Evolutionary conservation across 169 alveolate species (phyloP).

Genomic region (Besnoitia besnoiti): DNA sequence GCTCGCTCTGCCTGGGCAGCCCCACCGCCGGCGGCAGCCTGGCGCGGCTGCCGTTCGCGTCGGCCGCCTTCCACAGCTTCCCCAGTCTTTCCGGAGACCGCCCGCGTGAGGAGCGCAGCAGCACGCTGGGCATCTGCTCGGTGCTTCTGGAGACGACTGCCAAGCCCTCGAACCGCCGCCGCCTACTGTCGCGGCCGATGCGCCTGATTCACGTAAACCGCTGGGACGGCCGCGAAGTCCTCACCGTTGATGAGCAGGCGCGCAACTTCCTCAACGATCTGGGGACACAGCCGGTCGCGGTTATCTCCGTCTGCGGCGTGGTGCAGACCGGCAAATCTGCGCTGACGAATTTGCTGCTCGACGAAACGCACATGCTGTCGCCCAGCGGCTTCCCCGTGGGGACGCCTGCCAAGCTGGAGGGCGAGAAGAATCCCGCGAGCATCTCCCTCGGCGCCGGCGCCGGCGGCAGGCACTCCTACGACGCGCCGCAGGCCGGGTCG

Average conservation of each 20-base stretch:
- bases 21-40: background rate
- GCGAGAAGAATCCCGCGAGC: background rate
- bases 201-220: slow-evolving; percentile 69
- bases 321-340: slow-evolving; percentile 61
- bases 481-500: background rate
- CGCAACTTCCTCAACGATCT: slow-evolving; percentile 56
- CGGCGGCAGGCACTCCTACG: background rate
- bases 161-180: background rate
- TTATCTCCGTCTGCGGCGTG: slow-evolving; percentile 62
- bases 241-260: slow-evolving; percentile 66
- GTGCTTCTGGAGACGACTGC: background rate
- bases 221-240: slow-evolving; percentile 70
- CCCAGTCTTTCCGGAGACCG: background rate
- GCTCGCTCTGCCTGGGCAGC: too few species aligned
- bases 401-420: slow-evolving; percentile 25
- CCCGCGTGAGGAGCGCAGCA: background rate
- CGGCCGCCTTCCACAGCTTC: background rate
- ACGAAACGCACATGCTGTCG: slow-evolving; percentile 57
- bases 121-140: background rate
- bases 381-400: slow-evolving; percentile 64
- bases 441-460: background rate
- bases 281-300: slow-evolving; percentile 54
- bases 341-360: slow-evolving; percentile 63
- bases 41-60: background rate
- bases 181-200: slow-evolving; percentile 49